Evolutionary conservation across 179 eudicot species (phyloP).

Genomic region (Nepenthes alata): DNA sequence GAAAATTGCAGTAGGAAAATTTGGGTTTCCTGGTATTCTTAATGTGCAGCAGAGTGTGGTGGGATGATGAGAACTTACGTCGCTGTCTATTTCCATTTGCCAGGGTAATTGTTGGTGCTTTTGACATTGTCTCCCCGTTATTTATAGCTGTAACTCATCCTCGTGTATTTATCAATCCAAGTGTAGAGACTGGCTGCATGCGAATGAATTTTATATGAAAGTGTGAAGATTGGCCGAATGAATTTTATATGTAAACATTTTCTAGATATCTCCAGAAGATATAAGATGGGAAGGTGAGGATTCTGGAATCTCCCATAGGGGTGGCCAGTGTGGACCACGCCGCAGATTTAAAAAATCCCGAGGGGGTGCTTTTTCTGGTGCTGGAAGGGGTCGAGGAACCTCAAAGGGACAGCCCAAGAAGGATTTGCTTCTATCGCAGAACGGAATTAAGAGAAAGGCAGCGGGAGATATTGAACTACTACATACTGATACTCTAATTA

Average conservation of each 20-base stretch:
- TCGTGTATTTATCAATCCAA: too few species aligned
- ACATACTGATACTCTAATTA: slow-evolving; percentile 59
- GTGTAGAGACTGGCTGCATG: background rate
- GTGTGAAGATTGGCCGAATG: background rate
- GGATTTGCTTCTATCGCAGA: slow-evolving; percentile 28
- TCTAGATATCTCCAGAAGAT: slow-evolving; percentile 44
- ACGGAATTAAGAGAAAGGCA: slow-evolving; percentile 34
- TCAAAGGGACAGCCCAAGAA: slow-evolving; percentile 34
- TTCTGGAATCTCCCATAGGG: slow-evolving; percentile 41
- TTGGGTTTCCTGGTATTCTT: background rate
- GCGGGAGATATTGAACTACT: slow-evolving; percentile 53
- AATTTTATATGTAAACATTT: background rate
- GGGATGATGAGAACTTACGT: too few species aligned
- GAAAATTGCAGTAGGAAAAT: background rate
- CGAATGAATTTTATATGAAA: background rate
- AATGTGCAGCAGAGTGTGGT: too few species aligned
- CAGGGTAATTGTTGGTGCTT: too few species aligned
- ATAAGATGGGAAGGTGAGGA: slow-evolving; percentile 47
- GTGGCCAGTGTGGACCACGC: slow-evolving; percentile 30
- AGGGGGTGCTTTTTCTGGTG: slow-evolving; percentile 32
- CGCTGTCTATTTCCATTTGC: too few species aligned
- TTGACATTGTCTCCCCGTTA: too few species aligned
- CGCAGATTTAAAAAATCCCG: slow-evolving; percentile 49
- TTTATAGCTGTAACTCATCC: too few species aligned
- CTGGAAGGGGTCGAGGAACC: slow-evolving; percentile 49